Conservation (phyloP, 345 rosid species). For the Salix purpurea region DNA sequence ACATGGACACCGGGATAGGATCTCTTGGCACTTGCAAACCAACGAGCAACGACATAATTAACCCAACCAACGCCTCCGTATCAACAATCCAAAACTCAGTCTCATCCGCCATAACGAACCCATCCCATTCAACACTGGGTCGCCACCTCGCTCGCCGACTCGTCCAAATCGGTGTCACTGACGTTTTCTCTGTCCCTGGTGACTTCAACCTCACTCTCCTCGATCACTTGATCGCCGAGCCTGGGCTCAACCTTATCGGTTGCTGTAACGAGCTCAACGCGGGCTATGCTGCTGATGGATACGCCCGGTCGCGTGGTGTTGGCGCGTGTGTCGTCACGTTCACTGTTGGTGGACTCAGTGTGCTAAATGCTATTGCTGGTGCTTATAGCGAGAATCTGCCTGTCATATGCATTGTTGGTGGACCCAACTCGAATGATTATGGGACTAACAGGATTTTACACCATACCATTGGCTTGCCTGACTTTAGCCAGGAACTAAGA, state of each 20-base stretch:
- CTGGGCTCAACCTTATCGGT: slow-evolving; percentile 54
- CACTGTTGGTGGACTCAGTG: slow-evolving; percentile 77
- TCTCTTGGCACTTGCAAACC: slow-evolving; percentile 43
- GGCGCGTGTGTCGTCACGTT: slow-evolving; percentile 87
- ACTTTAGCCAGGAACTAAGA: slow-evolving; percentile 66
- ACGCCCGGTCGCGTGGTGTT: slow-evolving; percentile 64
- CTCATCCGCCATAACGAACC: slow-evolving; percentile 20
- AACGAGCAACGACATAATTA: slow-evolving; percentile 31
- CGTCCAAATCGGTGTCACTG: slow-evolving; percentile 48
- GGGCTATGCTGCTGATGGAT: slow-evolving; percentile 83
- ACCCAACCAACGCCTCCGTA: slow-evolving; percentile 36
- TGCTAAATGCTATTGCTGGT: slow-evolving; percentile 73
- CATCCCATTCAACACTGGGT: slow-evolving; percentile 52
- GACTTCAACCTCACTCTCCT: slow-evolving; percentile 79
- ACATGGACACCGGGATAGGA: slow-evolving; percentile 55
- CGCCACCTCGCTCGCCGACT: slow-evolving; percentile 68
- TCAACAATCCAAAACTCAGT: slow-evolving; percentile 31
- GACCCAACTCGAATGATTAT: slow-evolving; percentile 78
- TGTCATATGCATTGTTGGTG: slow-evolving; percentile 73
- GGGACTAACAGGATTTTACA: slow-evolving; percentile 79
- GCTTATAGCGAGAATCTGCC: slow-evolving; percentile 82
- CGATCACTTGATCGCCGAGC: slow-evolving; percentile 71
- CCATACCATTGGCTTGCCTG: slow-evolving; percentile 73
- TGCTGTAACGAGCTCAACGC: slow-evolving; percentile 88
- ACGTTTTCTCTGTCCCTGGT: slow-evolving; percentile 69